phyloP scores from a whole-genome alignment of 2,329 filamentous ascomycete species.

The Xylariaceae sp. region DNA sequence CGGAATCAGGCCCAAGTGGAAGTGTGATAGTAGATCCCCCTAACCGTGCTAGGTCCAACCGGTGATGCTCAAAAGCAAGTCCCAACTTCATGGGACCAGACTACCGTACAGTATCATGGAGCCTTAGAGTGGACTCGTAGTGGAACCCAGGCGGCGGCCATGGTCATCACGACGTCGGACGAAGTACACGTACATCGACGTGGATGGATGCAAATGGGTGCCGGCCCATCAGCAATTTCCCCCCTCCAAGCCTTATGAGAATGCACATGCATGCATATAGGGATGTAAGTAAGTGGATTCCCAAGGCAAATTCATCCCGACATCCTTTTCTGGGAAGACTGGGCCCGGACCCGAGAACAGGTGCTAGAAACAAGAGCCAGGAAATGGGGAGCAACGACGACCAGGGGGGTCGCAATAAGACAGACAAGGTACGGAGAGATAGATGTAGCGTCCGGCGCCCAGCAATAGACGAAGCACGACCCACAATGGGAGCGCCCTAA shows the following conservation, averaged over 20 bases:
- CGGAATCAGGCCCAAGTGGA: constrained; percentile 27
- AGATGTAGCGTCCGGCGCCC: constrained; percentile 14
- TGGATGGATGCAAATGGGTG: constrained; percentile 25
- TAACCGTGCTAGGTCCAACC: constrained; percentile 30
- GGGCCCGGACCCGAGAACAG: background rate
- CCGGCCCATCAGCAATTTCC: constrained; percentile 20
- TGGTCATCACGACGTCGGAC: constrained; percentile 10
- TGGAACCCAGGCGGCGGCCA: constrained; percentile 23
- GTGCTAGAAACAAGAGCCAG: constrained; percentile 6
- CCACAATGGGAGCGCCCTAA: constrained; percentile 19
- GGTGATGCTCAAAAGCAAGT: constrained; percentile 30
- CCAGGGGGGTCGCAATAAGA: constrained; percentile 10
- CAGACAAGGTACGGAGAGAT: constrained; percentile 17
- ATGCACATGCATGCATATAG: constrained; percentile 16
- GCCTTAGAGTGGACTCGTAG: constrained; percentile 26
- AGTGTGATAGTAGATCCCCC: constrained; percentile 30
- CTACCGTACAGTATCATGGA: constrained; percentile 23
- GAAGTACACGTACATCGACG: constrained; percentile 24
- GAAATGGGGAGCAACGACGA: constrained; percentile 6
- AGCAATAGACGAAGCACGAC: constrained; percentile 26
- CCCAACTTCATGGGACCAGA: constrained; percentile 28
- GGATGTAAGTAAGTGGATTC: constrained; percentile 9
- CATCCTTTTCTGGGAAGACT: constrained; percentile 23
- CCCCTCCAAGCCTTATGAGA: constrained; percentile 26
- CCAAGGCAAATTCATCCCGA: constrained; percentile 11